phyloP scores from a whole-genome alignment of 768 basidiomycete species.

The Boletus sensibilis region DNA sequence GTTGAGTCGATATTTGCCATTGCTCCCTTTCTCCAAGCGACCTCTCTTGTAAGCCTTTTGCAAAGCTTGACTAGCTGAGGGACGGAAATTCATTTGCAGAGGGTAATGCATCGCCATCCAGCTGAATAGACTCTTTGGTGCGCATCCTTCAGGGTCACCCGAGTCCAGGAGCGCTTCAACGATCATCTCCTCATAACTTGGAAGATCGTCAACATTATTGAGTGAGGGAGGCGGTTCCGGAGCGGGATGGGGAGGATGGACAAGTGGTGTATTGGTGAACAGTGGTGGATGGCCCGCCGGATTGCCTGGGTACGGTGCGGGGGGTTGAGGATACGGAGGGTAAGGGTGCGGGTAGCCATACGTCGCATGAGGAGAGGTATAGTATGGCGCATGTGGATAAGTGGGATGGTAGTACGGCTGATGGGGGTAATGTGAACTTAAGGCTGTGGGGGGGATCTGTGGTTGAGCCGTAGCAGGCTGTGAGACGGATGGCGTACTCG shows the following conservation, averaged over 20 bases:
- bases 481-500: conserved; percentile 16
- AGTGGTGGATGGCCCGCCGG: conserved; percentile 30
- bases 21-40: conserved; percentile 70
- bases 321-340: conserved; percentile 32
- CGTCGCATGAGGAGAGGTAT: conserved; percentile 42
- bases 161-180: conserved; percentile 71
- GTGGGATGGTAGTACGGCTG: conserved; percentile 56
- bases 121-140: conserved; percentile 78
- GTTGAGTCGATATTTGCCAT: conserved; percentile 75
- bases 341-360: conserved; percentile 42
- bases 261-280: conserved; percentile 37
- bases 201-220: conserved; percentile 52
- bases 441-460: conserved; percentile 20
- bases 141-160: conserved; percentile 69
- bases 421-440: conserved; percentile 45
- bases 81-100: conserved; percentile 83
- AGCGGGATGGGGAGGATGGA: conserved; percentile 33
- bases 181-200: conserved; percentile 92
- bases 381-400: conserved; percentile 70
- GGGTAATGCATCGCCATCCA: conserved; percentile 87
- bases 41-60: conserved; percentile 85
- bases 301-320: conserved; percentile 32
- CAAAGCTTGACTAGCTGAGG: conserved; percentile 85
- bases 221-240: conserved; percentile 27
- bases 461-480: conserved; percentile 21